These are phyloP conservation scores for Yamadazyma blattariae DNA, from an alignment of 1,139 yeast species.

Conservation along the genomic window DNA sequence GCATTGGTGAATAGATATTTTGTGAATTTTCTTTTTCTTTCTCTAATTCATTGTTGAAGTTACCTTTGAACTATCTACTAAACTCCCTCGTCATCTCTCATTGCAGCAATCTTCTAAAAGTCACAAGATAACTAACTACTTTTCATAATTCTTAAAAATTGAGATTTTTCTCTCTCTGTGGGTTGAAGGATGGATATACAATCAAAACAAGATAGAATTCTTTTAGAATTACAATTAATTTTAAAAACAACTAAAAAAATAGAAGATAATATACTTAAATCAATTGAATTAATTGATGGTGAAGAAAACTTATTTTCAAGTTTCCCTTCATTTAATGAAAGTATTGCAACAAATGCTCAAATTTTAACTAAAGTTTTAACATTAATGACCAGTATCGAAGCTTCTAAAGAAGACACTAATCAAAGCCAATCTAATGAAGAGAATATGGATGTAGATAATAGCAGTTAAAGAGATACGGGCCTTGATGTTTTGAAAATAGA, in stretches of 20 bases:
- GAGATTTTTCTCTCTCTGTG: too few species aligned
- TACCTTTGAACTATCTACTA: too few species aligned
- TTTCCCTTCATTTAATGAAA: slow-evolving; percentile 8
- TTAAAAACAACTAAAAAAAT: slow-evolving; percentile 29
- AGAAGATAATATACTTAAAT: slow-evolving; percentile 24
- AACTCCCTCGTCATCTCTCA: too few species aligned
- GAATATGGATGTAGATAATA: not conserved
- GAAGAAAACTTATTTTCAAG: slow-evolving; percentile 2
- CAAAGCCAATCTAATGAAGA: not conserved
- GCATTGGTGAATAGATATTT: too few species aligned
- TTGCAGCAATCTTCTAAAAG: too few species aligned
- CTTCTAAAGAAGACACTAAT: not conserved
- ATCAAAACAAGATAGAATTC: slow-evolving; percentile 21
- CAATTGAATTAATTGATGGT: slow-evolving; percentile 20
- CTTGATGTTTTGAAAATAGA: too few species aligned
- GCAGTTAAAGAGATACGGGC: too few species aligned
- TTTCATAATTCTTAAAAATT: too few species aligned
- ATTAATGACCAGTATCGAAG: slow-evolving; percentile 5
- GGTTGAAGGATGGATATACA: slow-evolving; percentile 2
- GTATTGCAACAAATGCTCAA: slow-evolving; percentile 9
- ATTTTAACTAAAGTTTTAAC: slow-evolving; percentile 8
- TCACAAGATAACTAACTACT: too few species aligned
- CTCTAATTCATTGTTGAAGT: too few species aligned
- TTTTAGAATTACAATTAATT: slow-evolving; percentile 33
- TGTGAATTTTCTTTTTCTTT: too few species aligned